phyloP scores from a whole-genome alignment of 176 grass and related monocot genomes.

The Miscanthus lutarioriparius region DNA sequence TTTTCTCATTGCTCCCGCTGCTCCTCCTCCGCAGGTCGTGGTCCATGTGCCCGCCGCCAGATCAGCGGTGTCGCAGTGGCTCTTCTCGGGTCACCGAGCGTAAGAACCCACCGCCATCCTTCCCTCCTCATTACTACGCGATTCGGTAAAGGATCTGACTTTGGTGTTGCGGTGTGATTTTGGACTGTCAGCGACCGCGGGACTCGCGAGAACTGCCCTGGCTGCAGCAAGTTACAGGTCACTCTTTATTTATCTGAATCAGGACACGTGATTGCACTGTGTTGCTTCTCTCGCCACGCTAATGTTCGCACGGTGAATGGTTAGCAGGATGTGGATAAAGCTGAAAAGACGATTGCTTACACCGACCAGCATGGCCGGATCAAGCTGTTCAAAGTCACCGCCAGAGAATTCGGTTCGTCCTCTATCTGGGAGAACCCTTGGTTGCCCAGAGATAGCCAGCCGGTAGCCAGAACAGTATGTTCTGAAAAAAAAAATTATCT shows the following conservation, averaged over 20 bases:
- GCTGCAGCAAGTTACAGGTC: conserved; percentile 39
- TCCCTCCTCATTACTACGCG: background rate
- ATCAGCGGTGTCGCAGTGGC: conserved; percentile 49
- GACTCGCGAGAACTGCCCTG: conserved; percentile 29
- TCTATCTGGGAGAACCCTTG: conserved; percentile 59
- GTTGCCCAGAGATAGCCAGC: background rate
- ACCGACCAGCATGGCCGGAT: conserved; percentile 55
- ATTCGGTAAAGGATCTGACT: conserved; percentile 15
- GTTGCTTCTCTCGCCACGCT: background rate
- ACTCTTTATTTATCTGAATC: background rate
- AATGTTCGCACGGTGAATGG: background rate
- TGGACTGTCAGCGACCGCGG: background rate
- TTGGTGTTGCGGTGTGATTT: background rate
- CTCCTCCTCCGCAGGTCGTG: conserved; percentile 34
- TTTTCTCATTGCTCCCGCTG: conserved; percentile 6
- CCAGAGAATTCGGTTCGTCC: conserved; percentile 58
- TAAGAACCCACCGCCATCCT: conserved; percentile 36
- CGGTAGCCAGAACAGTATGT: background rate
- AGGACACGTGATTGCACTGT: background rate
- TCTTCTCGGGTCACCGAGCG: conserved; percentile 49
- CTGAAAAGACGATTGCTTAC: conserved; percentile 51
- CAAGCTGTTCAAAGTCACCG: conserved; percentile 58
- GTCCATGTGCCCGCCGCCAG: conserved; percentile 58
- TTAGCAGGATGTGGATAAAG: conserved; percentile 26
- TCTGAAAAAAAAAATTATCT: background rate